Percentiles rank a stretch among this genome's conserved stretches.
Evolutionary conservation across 202 grass and related monocot genomes (phyloP).

Genomic region (Panicum hallii): DNA sequence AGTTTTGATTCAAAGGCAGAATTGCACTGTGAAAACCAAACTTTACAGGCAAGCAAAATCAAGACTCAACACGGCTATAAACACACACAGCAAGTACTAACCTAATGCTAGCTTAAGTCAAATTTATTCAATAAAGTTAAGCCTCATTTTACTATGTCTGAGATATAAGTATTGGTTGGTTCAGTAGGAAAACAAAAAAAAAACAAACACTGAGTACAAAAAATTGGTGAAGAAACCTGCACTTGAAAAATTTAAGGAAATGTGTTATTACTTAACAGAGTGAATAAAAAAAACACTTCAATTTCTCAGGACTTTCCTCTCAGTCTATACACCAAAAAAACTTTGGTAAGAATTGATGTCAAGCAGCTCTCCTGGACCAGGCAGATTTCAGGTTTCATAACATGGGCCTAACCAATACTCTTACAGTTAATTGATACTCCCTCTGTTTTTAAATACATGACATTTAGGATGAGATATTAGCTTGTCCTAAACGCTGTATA

Average conservation of each 20-base stretch:
- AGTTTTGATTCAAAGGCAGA: slow-evolving; percentile 38
- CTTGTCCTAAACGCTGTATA: too few relatives aligned
- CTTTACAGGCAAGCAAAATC: slow-evolving; percentile 45
- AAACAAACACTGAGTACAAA: background rate
- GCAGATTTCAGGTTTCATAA: slow-evolving; percentile 31
- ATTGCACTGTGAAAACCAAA: slow-evolving; percentile 17
- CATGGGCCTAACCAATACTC: background rate
- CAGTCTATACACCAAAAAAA: slow-evolving; percentile 12
- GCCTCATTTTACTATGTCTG: background rate
- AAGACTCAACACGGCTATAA: slow-evolving; percentile 32
- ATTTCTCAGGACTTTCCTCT: slow-evolving; percentile 3
- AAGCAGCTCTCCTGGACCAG: background rate
- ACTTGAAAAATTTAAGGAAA: slow-evolving; percentile 12
- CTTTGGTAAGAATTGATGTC: background rate
- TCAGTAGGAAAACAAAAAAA: slow-evolving; percentile 3
- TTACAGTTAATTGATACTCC: too few relatives aligned
- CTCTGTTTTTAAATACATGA: too few relatives aligned
- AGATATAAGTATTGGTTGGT: background rate
- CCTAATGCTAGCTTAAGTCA: slow-evolving; percentile 5
- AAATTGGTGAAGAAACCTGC: background rate
- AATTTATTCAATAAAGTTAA: slow-evolving; percentile 25
- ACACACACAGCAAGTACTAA: slow-evolving; percentile 24
- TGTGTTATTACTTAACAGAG: background rate
- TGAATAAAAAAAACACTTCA: background rate
- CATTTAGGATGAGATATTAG: too few relatives aligned